Percentiles rank a stretch among this genome's conserved stretches.
phyloP scores from a whole-genome alignment of 164 flowering plant genomes.

The Vitis labrusca region DNA sequence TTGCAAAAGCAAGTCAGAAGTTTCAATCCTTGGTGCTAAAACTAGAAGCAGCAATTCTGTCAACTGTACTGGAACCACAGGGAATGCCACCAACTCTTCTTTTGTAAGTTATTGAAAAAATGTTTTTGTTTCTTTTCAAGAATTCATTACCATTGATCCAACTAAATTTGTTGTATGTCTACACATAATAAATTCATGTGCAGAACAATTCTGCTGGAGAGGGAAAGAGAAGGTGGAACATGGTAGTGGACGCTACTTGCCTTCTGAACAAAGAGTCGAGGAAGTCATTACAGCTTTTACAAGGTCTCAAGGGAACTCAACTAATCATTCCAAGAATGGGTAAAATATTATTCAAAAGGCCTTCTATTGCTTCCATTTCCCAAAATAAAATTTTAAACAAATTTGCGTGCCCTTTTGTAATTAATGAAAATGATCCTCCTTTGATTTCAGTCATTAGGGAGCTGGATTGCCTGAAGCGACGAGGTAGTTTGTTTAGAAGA shows the following conservation, averaged over 20 bases:
- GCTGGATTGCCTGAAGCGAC: conserved; percentile 59
- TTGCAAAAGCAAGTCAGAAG: conserved; percentile 30
- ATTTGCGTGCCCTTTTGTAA: neutral
- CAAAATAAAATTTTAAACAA: neutral
- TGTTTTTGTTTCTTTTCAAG: neutral
- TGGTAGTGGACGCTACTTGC: conserved; percentile 69
- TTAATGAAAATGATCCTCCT: neutral
- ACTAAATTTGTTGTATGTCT: neutral
- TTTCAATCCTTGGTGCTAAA: conserved; percentile 20
- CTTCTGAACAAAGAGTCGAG: conserved; percentile 70
- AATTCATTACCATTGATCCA: neutral
- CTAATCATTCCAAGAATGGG: conserved; percentile 84
- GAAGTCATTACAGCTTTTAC: conserved; percentile 71
- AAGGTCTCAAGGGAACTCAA: conserved; percentile 80
- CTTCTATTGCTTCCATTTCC: neutral
- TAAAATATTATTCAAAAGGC: conserved; percentile 20
- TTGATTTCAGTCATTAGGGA: conserved; percentile 66
- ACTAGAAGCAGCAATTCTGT: conserved; percentile 32
- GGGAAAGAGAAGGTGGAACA: conserved; percentile 57
- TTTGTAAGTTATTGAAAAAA: conserved; percentile 30
- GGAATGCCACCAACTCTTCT: conserved; percentile 18
- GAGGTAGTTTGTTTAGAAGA: conserved; percentile 55
- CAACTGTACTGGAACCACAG: conserved; percentile 15
- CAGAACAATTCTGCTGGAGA: conserved; percentile 38
- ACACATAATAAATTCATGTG: neutral